Evolutionary conservation across 164 flowering plant genomes (phyloP).

Genomic region (Chloranthus sessilifolius): DNA sequence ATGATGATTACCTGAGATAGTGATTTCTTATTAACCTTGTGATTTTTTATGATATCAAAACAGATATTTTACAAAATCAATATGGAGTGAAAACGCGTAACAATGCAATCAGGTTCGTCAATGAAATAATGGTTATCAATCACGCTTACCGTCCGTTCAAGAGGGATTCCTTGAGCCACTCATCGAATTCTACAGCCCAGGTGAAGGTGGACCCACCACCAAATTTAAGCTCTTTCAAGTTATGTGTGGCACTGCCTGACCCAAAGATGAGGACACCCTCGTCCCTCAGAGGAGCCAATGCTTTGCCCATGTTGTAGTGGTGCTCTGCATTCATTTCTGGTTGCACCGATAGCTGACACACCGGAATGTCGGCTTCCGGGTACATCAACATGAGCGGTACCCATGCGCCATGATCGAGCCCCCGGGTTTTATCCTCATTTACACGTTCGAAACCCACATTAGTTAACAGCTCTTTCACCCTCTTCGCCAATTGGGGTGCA

Average conservation of each 20-base stretch:
- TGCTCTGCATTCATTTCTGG: constrained; percentile 41
- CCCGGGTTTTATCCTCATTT: constrained; percentile 56
- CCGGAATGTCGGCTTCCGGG: constrained; percentile 78
- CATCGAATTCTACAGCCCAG: constrained; percentile 74
- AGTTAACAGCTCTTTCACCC: constrained; percentile 56
- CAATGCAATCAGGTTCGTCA: too few species aligned
- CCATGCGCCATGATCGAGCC: constrained; percentile 97
- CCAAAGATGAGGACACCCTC: constrained; percentile 85
- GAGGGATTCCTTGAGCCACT: constrained; percentile 73
- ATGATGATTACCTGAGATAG: too few species aligned
- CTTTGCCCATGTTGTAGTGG: constrained; percentile 79
- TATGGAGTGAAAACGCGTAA: too few species aligned
- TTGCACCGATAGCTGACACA: constrained; percentile 79
- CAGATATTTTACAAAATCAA: too few species aligned
- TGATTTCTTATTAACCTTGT: too few species aligned
- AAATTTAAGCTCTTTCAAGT: constrained; percentile 32
- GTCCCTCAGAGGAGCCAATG: constrained; percentile 66
- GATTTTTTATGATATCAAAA: too few species aligned
- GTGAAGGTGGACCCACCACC: constrained; percentile 18
- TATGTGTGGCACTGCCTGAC: constrained; percentile 81
- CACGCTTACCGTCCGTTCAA: constrained; percentile 51
- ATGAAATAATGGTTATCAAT: too few species aligned
- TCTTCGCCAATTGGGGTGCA: constrained; percentile 53
- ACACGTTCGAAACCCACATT: constrained; percentile 42
- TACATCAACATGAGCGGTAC: constrained; percentile 85